Base-by-base conservation (phyloP, 352 stramenopile species). In the Pythium volutum region DNA sequence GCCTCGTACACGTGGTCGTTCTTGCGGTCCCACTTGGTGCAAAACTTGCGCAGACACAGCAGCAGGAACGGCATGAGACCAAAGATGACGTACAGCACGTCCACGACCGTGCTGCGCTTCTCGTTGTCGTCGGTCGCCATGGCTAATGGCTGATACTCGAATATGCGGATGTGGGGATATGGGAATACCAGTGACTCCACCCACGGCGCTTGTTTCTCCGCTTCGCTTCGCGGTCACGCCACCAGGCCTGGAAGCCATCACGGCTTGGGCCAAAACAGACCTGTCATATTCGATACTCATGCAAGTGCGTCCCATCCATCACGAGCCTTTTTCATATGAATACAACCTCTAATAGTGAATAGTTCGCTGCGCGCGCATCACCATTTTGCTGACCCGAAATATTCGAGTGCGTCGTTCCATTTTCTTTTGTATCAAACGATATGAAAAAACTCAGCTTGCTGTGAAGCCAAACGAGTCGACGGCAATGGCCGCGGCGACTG, bases 1-100 rank as follows among this genome's bases (percentile, higher is more conserved):
- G 59, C 59, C 42, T 59, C 59, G 50, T 66, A 66, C 7, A 56
- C 50, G 38, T 59, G 29, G 59, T 66, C 57, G 57, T 64, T 57
- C 57, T 64, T 63, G 45, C 55, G 55, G 46, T 63, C 55, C 55
- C 55, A 63, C 18, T 49, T 55, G 22, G 55, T 63, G 34, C 55
- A 63, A 31, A 27, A 18, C n/a, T 50, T 31, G 8, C 59, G 59
- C 29, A 66, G n/a, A 31, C 39, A 55, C 12, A 66, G 59, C 39
- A 66, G 26, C 10, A 66, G n/a, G 50, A 66, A 60, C 31, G 59
- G 59, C 50, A 53, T 36, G 20, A 66, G 29, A 15, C 43, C 60
- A 16, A 67, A 34, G 15, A 58, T n/a, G 16, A 61, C 42, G 53
- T 67, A 67, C 14, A 67, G 16, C 25, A 53, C 53, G 46, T 58